Evolutionary conservation across 179 eudicot genomes (phyloP), one percentile per base, ranked within the genome.

Genomic region (Drosera spatulata): DNA sequence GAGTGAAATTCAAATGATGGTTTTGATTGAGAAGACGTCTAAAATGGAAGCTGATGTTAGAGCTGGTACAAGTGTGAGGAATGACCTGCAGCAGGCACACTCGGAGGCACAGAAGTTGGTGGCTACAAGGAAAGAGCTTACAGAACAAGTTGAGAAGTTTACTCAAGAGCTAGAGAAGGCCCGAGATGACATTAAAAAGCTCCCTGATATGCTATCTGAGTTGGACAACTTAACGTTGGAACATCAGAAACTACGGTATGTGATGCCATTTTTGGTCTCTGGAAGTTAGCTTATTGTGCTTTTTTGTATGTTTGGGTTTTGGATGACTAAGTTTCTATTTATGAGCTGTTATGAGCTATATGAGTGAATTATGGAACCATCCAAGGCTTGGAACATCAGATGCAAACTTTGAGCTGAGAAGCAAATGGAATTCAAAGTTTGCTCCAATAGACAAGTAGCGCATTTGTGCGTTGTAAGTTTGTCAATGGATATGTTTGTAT

Each of bases 181-280:
- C 42, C 81, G 41, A 42, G 61, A 64, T 67, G 91, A 85, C 56
- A 58, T 76, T 8, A 74, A 82, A 64, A 77, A 44, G 61, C 71
- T 80, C 53, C 96, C 95, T 14, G 81, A 85, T 56, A 65, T 91
- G 89, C 79, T 69, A 33, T 69, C 79, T 50, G 88, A 88, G 61
- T 73, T 88, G 45, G 91, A 85, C 51, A 66, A 70, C 62, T 68
- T 84, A 76, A 86, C 68, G 73, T 60, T 75, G 60, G 98, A 91
- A 66, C 88, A 88, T 68, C 87, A 83, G 55, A 77, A 71, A 57
- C 58, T 89, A 66, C 84, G 91, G 97, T 89, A 60, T 80, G 95
- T 75, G 48, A 64, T 61, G n/a, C 2, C 2, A 50, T 15, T 22
- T 12, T 52, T 44, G 38, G 48, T 38, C 41, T 39, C 60, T 22